Evolutionary conservation across 2,329 filamentous ascomycete genomes (phyloP).

Genomic region (Microcyclospora tardicrescens): DNA sequence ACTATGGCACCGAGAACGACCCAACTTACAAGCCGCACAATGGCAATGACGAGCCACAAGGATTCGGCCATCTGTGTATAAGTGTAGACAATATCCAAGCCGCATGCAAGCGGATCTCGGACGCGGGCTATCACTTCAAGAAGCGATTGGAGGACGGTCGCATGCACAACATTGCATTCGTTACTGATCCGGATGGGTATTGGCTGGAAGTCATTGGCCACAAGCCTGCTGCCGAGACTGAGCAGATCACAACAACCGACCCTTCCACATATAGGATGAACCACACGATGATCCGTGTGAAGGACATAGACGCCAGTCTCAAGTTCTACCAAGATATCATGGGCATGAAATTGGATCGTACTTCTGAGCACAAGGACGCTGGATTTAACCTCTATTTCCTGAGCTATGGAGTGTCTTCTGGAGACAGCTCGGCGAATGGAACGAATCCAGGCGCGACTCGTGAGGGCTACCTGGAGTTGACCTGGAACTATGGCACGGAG

Average conservation of each 20-base stretch:
- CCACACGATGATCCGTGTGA: constrained; percentile 91
- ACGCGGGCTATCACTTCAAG: constrained; percentile 85
- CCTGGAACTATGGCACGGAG: constrained; percentile 74
- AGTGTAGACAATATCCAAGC: constrained; percentile 58
- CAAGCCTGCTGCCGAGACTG: constrained; percentile 58
- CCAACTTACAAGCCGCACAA: constrained; percentile 68
- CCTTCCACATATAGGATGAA: constrained; percentile 64
- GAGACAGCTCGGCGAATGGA: constrained; percentile 41
- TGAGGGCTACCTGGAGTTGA: constrained; percentile 81
- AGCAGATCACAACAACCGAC: constrained; percentile 60
- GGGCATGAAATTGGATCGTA: constrained; percentile 75
- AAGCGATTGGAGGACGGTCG: constrained; percentile 84
- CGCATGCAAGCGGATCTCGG: constrained; percentile 77
- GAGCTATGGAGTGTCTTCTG: constrained; percentile 47
- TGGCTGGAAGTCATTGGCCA: constrained; percentile 69
- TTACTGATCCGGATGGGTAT: constrained; percentile 41
- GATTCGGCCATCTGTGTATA: constrained; percentile 78
- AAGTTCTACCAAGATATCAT: constrained; percentile 57
- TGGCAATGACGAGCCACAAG: constrained; percentile 80
- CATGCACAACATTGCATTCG: constrained; percentile 83
- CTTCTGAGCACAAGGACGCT: constrained; percentile 52
- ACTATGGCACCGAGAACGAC: constrained; percentile 83
- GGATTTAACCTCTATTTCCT: constrained; percentile 90
- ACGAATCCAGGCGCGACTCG: constrained; percentile 49
- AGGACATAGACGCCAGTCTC: constrained; percentile 40